Evolutionary conservation across 2,329 filamentous ascomycete genomes (phyloP).

Genomic region (Fusarium heterosporum): DNA sequence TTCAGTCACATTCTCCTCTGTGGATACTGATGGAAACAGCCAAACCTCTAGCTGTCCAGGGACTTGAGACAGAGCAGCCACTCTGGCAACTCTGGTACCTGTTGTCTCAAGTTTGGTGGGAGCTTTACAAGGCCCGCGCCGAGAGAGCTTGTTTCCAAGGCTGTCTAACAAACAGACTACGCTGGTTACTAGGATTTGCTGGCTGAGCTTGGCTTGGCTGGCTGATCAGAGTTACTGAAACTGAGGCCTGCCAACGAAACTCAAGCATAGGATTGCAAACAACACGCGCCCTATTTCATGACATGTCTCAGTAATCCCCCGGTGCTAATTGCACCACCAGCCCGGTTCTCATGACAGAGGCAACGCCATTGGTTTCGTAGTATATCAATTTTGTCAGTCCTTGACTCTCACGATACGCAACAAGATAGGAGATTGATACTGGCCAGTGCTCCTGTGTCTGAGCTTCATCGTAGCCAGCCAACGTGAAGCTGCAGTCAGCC

Average conservation of each 20-base stretch:
- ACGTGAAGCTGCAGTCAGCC: slow-evolving; percentile 21
- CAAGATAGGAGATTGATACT: slow-evolving; percentile 1
- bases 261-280: not conserved
- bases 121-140: slow-evolving; percentile 34
- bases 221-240: slow-evolving; percentile 1
- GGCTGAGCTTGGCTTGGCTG: not conserved
- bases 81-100: slow-evolving; percentile 16
- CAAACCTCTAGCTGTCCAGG: slow-evolving; percentile 10
- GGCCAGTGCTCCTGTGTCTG: not conserved
- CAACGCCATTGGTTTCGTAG: not conserved
- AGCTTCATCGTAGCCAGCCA: not conserved
- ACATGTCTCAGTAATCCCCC: not conserved
- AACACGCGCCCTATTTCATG: not conserved
- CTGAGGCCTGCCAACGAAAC: slow-evolving; percentile 1
- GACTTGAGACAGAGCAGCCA: slow-evolving; percentile 29
- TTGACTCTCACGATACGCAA: slow-evolving; percentile 9
- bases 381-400: slow-evolving; percentile 1
- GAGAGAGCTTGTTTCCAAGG: slow-evolving; percentile 7
- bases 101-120: slow-evolving; percentile 10
- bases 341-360: not conserved
- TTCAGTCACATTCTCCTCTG: slow-evolving; percentile 5
- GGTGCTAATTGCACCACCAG: not conserved
- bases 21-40: slow-evolving; percentile 32
- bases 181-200: not conserved
- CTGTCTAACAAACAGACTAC: not conserved